Evolutionary conservation across 768 basidiomycete species (phyloP).

Genomic region (Pleurotus salmoneostramineus): DNA sequence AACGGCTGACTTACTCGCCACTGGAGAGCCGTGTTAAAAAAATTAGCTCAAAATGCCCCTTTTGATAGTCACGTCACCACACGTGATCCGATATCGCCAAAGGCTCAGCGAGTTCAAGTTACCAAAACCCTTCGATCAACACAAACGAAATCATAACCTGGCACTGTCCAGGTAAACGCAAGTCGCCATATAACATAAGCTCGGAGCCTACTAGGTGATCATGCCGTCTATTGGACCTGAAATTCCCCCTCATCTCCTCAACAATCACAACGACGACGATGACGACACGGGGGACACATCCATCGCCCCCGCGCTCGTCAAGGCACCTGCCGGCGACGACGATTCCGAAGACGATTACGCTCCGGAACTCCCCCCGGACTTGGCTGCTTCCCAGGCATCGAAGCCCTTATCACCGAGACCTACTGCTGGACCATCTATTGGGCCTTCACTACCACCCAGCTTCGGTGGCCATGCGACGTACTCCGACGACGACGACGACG

Average conservation of each 20-base stretch:
- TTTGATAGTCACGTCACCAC: no score
- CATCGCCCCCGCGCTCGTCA: slow-evolving; percentile 10
- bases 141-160: no score
- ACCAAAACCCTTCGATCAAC: no score
- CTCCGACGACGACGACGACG: slow-evolving; percentile 68
- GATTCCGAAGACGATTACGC: slow-evolving; percentile 68
- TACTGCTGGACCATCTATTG: slow-evolving; percentile 28
- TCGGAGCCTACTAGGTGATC: no score
- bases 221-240: slow-evolving; percentile 58
- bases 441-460: slow-evolving; percentile 40
- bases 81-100: no score
- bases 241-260: slow-evolving; percentile 46
- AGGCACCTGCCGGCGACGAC: slow-evolving; percentile 32
- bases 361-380: slow-evolving; percentile 73
- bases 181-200: no score
- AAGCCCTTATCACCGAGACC: no score
- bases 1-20: no score
- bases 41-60: no score
- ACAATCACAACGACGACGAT: slow-evolving; percentile 18
- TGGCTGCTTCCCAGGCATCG: slow-evolving; percentile 32
- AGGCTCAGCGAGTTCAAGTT: no score
- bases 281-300: slow-evolving; percentile 15
- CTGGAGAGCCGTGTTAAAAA: no score
- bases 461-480: slow-evolving; percentile 27
- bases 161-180: no score